Evolutionary conservation across 768 basidiomycete species (phyloP), one percentile per base, ranked within the genome.

Genomic region (Leccinum rimulosum): DNA sequence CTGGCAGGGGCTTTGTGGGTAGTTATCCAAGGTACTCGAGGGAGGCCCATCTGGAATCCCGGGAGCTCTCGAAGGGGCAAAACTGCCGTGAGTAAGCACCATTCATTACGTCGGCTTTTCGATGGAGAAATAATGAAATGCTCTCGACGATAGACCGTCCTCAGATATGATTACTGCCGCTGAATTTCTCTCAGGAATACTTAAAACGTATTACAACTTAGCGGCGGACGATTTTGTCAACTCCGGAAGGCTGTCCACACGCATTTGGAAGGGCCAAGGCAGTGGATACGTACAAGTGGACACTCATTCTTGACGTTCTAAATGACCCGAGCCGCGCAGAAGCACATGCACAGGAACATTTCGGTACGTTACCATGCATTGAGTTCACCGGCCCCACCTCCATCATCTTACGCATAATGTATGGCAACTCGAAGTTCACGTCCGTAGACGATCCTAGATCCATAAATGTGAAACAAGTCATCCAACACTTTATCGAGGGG

Each of bases 111-210:
- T 22, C 19, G 19, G 2, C 28, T 72, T 47, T 4, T 43, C 12
- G 15, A 81, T 86, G 83, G 85, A 86, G 68, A 81, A 81, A 51
- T 82, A 84, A 63, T 83, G 84, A 1, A 78, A 79, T 0, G 66
- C 74, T 1, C 73, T 81, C 11, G 79, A 22, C 22, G 22, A 22
- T 73, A 0, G 85, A 85, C 65, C 72, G 84, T 35, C 84, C 84
- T 15, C 62, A 64, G 0, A 78, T 30, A 30, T 74, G 56, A 81
- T 86, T 40, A 77, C 85, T 0, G 84, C 82, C 0, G 79, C 79
- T 1, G 82, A 85, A 54, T 78, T 82, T 0, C 73, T 86, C 0
- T 82, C 80, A 0, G 82, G 83, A 6, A 80, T 31, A 31, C 31
- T 31, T 80, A 0, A 84, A 84, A 78, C 71, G 84, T 25, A 73